Evolutionary conservation across 2,329 filamentous ascomycete species (phyloP).

Genomic region (Trichoderma pleuroti): DNA sequence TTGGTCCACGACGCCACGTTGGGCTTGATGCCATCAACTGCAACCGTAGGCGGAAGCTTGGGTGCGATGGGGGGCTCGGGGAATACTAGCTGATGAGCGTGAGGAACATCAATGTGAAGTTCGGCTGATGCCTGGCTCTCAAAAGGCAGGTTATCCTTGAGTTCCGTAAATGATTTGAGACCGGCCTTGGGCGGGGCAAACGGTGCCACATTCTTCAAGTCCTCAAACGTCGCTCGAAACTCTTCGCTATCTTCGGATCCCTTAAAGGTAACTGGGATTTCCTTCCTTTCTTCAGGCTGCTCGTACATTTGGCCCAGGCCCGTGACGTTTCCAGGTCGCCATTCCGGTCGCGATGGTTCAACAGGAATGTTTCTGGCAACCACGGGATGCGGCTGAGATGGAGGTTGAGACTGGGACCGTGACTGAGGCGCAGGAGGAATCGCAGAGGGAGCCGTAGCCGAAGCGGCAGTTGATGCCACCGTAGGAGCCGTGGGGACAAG

Average conservation of each 20-base stretch:
- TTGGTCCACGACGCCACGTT: conserved; percentile 44
- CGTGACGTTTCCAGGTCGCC: conserved; percentile 50
- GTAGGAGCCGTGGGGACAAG: not conserved
- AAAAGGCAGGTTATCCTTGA: conserved; percentile 56
- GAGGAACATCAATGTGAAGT: conserved; percentile 36
- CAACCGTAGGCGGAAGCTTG: conserved; percentile 41
- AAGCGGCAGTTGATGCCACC: not conserved
- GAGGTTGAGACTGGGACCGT: conserved; percentile 23
- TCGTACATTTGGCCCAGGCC: conserved; percentile 23
- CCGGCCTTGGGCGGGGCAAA: conserved; percentile 47
- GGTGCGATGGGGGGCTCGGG: conserved; percentile 50
- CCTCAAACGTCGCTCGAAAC: conserved; percentile 51
- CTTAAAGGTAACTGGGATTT: conserved; percentile 35
- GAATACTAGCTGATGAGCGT: conserved; percentile 40
- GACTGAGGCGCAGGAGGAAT: conserved; percentile 23
- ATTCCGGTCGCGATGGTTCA: conserved; percentile 57
- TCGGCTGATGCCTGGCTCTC: conserved; percentile 48
- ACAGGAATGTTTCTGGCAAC: conserved; percentile 52
- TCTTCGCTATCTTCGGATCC: conserved; percentile 57
- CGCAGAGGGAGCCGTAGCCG: not conserved
- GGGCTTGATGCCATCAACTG: conserved; percentile 43
- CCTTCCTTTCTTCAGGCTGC: conserved; percentile 22
- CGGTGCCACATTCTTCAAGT: conserved; percentile 55
- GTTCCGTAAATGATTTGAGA: conserved; percentile 51
- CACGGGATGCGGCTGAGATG: conserved; percentile 20